Percentiles rank a stretch among this genome's conserved stretches.
Evolutionary conservation across 2,329 filamentous ascomycete species (phyloP).

Genomic region (Ophiostoma montium): DNA sequence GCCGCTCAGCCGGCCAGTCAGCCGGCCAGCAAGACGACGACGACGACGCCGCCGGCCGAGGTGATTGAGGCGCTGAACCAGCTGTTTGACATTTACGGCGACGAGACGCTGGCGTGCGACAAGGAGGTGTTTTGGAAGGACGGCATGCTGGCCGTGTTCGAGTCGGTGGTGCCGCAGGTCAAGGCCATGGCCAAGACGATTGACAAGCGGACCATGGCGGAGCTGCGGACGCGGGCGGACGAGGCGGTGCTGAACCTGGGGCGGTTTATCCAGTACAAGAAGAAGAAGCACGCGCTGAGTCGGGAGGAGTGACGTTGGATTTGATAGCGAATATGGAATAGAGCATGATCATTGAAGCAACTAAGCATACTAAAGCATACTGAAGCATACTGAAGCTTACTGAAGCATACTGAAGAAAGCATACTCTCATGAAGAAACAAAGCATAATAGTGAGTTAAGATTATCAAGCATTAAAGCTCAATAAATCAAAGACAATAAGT

Average conservation of each 20-base stretch:
- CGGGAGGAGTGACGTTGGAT: background rate
- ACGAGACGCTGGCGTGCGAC: slow-evolving; percentile 45
- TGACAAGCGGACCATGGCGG: slow-evolving; percentile 42
- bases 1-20: slow-evolving; percentile 35
- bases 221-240: slow-evolving; percentile 45
- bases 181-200: slow-evolving; percentile 44
- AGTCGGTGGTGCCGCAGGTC: slow-evolving; percentile 37
- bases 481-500: too few species aligned
- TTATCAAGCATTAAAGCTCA: too few species aligned
- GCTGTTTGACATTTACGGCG: slow-evolving; percentile 52
- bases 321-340: background rate
- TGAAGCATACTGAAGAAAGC: too few species aligned
- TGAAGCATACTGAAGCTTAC: too few species aligned
- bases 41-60: slow-evolving; percentile 36
- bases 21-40: slow-evolving; percentile 32
- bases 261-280: slow-evolving; percentile 52
- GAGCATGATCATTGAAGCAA: too few species aligned
- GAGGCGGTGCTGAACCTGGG: slow-evolving; percentile 46
- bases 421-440: too few species aligned
- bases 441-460: too few species aligned
- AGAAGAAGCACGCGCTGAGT: slow-evolving; percentile 36
- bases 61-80: slow-evolving; percentile 51
- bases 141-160: slow-evolving; percentile 43
- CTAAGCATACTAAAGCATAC: too few species aligned
- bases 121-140: slow-evolving; percentile 50